Evolutionary conservation across 129 eudicot species (phyloP).

Genomic region (Oenanthe sinensis): DNA sequence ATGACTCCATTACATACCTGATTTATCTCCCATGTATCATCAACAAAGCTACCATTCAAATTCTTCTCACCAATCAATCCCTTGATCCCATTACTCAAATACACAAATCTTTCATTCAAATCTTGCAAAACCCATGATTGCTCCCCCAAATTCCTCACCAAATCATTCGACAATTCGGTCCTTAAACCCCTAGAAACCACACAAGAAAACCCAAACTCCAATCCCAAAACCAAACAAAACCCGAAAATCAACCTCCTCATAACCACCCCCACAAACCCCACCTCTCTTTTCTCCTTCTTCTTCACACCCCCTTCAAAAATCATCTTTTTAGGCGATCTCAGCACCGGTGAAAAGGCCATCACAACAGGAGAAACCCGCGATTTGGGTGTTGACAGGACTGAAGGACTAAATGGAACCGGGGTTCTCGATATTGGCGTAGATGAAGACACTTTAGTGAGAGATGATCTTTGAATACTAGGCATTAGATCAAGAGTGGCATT

Average conservation of each 20-base stretch:
- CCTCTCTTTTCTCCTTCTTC: slow-evolving; percentile 21
- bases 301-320: slow-evolving; percentile 8
- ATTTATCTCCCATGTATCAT: slow-evolving; percentile 45
- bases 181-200: slow-evolving; percentile 24
- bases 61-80: slow-evolving; percentile 25
- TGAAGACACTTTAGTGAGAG: slow-evolving; percentile 32
- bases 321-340: slow-evolving; percentile 15
- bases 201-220: slow-evolving; percentile 37
- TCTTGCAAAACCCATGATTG: slow-evolving; percentile 30
- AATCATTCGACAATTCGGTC: slow-evolving; percentile 33
- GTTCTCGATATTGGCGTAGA: slow-evolving; percentile 39
- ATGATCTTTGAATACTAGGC: slow-evolving; percentile 42
- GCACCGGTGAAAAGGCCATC: slow-evolving; percentile 18
- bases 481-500: slow-evolving; percentile 68
- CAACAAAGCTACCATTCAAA: slow-evolving; percentile 30
- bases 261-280: slow-evolving; percentile 17
- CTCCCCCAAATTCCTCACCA: slow-evolving; percentile 40
- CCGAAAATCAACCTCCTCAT: slow-evolving; percentile 27
- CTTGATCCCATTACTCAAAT: slow-evolving; percentile 38
- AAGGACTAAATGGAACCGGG: slow-evolving; percentile 35
- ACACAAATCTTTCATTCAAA: slow-evolving; percentile 32
- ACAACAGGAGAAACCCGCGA: slow-evolving; percentile 11
- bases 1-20: slow-evolving; percentile 32
- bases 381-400: slow-evolving; percentile 37
- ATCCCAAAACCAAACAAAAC: slow-evolving; percentile 26